Percentiles rank a stretch among this genome's conserved stretches.
phyloP scores from a whole-genome alignment of 345 rosid genomes.

The Populus pruinosa region DNA sequence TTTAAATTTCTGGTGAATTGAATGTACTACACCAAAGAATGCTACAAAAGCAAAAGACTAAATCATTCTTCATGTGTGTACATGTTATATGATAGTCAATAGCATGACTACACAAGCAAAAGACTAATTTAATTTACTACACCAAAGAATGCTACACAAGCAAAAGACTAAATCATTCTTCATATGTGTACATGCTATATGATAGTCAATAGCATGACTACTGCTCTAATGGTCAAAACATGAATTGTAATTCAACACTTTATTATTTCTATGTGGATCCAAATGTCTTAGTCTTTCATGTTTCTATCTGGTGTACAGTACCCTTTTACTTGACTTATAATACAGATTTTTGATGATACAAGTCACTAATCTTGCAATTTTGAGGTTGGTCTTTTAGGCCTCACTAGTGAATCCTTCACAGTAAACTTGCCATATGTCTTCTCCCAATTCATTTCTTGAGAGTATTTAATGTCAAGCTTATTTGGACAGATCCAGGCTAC shows the following conservation, averaged over 20 bases:
- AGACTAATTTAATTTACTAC: background rate
- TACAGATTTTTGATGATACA: background rate
- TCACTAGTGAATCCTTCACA: background rate
- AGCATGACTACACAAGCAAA: background rate
- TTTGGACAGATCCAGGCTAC: conserved; percentile 51
- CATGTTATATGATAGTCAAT: background rate
- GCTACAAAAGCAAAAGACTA: background rate
- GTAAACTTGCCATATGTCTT: background rate
- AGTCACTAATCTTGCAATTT: background rate
- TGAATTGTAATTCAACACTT: background rate
- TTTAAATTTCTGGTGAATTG: background rate
- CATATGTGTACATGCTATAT: background rate
- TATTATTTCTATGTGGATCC: background rate
- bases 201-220: background rate
- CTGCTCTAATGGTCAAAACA: background rate
- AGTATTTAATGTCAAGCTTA: conserved; percentile 3
- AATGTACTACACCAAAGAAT: background rate
- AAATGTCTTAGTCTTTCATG: background rate
- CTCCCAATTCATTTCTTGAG: background rate
- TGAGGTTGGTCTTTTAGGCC: background rate
- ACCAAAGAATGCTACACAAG: background rate
- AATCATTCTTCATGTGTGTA: background rate
- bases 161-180: background rate
- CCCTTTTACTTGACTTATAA: background rate
- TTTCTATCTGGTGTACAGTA: background rate